Evolutionary conservation across 116 monocot genomes (phyloP).

Genomic region (Posidonia oceanica): DNA sequence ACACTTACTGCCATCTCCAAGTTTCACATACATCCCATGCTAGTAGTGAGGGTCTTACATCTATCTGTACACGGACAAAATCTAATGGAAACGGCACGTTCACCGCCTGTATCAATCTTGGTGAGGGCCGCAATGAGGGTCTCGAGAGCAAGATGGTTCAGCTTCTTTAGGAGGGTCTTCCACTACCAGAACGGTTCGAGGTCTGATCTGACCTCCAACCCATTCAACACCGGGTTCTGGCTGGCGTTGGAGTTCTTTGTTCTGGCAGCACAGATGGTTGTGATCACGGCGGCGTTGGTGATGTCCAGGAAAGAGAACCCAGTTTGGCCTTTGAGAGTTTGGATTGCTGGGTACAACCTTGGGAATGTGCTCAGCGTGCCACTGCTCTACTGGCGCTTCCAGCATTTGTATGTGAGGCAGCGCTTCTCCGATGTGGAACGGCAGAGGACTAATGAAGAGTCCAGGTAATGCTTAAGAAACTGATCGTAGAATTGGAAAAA

Average conservation of each 20-base stretch:
- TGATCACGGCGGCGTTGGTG: constrained; percentile 19
- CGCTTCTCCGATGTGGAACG: constrained; percentile 23
- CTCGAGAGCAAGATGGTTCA: constrained; percentile 73
- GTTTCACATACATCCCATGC: background rate
- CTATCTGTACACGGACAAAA: background rate
- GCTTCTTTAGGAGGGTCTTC: constrained; percentile 62
- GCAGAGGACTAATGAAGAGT: constrained; percentile 25
- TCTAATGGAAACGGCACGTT: background rate
- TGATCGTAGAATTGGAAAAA: background rate
- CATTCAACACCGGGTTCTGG: constrained; percentile 69
- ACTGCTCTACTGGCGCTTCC: constrained; percentile 57
- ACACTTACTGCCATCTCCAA: background rate
- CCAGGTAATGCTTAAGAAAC: constrained; percentile 22
- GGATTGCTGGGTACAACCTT: constrained; percentile 58
- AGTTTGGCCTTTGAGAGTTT: constrained; percentile 61
- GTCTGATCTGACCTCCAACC: constrained; percentile 52
- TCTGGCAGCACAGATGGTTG: constrained; percentile 31
- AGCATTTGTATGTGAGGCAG: background rate
- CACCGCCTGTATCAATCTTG: constrained; percentile 15
- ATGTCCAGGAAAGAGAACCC: constrained; percentile 43
- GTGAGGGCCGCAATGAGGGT: constrained; percentile 34
- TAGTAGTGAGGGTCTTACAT: background rate
- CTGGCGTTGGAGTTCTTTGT: constrained; percentile 37
- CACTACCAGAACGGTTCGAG: constrained; percentile 67
- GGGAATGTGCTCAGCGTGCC: constrained; percentile 63